Evolutionary conservation across 2,329 filamentous ascomycete species (phyloP), one percentile per base, ranked within the genome.

Genomic region (Hypoxylon sp.): DNA sequence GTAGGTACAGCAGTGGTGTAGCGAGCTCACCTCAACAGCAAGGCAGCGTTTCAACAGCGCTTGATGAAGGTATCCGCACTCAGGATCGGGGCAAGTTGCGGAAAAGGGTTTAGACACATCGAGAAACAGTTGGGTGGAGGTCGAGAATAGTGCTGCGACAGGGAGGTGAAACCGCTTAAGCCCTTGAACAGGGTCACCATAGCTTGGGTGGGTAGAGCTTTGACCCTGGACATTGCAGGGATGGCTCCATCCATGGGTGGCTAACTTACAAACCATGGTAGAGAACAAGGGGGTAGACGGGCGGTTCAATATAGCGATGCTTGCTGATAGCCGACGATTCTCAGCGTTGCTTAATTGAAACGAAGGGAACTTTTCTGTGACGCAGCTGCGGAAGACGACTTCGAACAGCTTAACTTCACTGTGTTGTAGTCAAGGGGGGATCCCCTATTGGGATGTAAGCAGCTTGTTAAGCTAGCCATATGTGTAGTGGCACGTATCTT

Each of bases 141-240:
- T 71, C 67, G 74, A 74, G 71, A 73, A 74, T 72, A 72, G 71
- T 76, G 77, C 76, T 74, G 70, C 72, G 72, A 74, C 75, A 76
- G 69, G 77, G 76, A 66, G 58, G 58, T 76, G 76, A 76, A 78
- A 78, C 77, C 71, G 73, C 72, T 74, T 73, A 73, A 73, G 72
- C 71, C 69, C 60, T 69, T 62, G 59, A 69, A 69, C 67, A 74
- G 71, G 75, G 73, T 66, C 51, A 24, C 44, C 31, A 31, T 58
- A 71, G 67, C 60, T 59, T 46, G 24, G 53, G 37, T 35, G 17
- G 26, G 39, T 50, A 67, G 64, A 71, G 66, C 69, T 69, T 68
- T 68, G 71, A 67, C 69, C 66, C 60, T 54, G 60, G 55, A 13
- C 29, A 47, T 48, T 48, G 53, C 62, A 64, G 67, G 60, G 66